Evolutionary conservation across 768 basidiomycete species (phyloP), one percentile per base, ranked within the genome.

Genomic region (Termitomyces sp.): DNA sequence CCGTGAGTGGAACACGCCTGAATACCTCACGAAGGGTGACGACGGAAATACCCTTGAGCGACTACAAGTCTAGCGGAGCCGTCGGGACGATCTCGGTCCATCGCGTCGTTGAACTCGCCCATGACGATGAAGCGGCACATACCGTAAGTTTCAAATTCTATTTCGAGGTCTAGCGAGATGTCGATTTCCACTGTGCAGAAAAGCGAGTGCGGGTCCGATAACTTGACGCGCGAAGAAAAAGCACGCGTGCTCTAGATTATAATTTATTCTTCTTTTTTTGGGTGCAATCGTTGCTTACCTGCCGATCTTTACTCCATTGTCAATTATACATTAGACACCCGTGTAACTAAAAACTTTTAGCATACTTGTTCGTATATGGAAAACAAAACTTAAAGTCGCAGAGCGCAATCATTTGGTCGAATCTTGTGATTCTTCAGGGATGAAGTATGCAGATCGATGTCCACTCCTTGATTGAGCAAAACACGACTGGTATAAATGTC

Each of bases 1-100:
- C 45, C 11, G 23, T 44, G 8, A 44, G 54, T 21, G 50, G 37
- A 25, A 10, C 54, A 41, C 57, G 59, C 3, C n/a, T 52, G 56
- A 49, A 52, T 8, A 32, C 45, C n/a, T 44, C 59, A 17, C 52
- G 48, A 37, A 34, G 52, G 32, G n/a, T 41, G 45, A 51, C 58
- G 5, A 63, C 58, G 16, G 67, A 63, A n/a, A 66, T 66, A 37
- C 60, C 62, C 9, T 54, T 65, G 19, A 58, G 40, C 25, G 59
- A 63, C 17, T 67, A 64, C 45, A 66, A 62, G 40, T 39, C 48
- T 11, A 56, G 23, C 34, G 58, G 61, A 19, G 58, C 59, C 19
- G 61, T 54, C 16, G 52, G 57, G 2, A 23, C 47, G 2, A 62
- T 68, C 16, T 59, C 65, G 1, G 59, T 66, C 9, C 64, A 63